Evolutionary conservation across 257 asterid species (phyloP).

Genomic region (Capsicum rhomboideum): DNA sequence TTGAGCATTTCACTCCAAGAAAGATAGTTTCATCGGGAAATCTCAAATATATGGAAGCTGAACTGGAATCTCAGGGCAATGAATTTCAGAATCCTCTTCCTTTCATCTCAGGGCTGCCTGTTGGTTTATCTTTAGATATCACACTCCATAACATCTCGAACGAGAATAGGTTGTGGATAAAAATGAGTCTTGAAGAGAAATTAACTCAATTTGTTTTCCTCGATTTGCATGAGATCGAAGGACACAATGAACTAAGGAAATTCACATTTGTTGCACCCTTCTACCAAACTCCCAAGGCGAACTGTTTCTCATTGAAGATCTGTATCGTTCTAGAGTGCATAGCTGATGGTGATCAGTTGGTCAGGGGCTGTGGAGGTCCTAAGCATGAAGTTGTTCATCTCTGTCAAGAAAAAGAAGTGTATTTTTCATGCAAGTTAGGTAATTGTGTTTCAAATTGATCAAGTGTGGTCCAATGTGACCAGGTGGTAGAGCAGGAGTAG

Average conservation of each 20-base stretch:
- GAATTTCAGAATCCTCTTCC: conserved; percentile 53
- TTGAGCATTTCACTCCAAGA: conserved; percentile 39
- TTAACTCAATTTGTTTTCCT: conserved; percentile 54
- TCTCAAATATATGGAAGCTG: conserved; percentile 34
- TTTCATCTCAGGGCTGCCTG: conserved; percentile 66
- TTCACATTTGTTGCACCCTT: conserved; percentile 49
- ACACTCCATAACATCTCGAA: conserved; percentile 30
- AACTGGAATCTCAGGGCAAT: conserved; percentile 31
- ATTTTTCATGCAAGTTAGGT: conserved; percentile 21
- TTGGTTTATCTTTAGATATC: conserved; percentile 59
- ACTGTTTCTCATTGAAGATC: conserved; percentile 44
- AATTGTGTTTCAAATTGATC: not conserved
- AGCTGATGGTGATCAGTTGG: conserved; percentile 15
- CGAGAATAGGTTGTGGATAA: conserved; percentile 61
- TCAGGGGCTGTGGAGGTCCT: conserved; percentile 27
- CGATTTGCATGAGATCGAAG: conserved; percentile 41
- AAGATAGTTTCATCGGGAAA: conserved; percentile 27
- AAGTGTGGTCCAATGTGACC: not conserved
- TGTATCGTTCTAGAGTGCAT: conserved; percentile 57
- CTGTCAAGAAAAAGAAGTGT: conserved; percentile 43
- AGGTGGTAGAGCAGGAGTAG: not conserved
- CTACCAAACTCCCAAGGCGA: conserved; percentile 39
- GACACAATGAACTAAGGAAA: conserved; percentile 30
- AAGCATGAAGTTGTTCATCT: conserved; percentile 43
- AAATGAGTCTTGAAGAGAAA: conserved; percentile 30